Conservation (phyloP, 192 early-diverging fungal genomes). For the Spizellomyces punctatus region DNA sequence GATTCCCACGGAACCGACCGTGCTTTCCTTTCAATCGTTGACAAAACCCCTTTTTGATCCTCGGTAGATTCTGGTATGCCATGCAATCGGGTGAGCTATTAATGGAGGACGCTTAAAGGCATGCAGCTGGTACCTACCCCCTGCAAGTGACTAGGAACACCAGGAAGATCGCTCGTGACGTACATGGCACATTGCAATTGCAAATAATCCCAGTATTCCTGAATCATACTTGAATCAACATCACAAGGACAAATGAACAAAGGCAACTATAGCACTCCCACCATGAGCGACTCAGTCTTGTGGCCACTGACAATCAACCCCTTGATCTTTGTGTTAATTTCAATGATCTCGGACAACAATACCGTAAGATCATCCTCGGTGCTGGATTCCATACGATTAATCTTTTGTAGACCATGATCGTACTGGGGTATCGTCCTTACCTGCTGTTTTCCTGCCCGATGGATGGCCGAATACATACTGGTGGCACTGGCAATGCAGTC, state of each 20-base stretch:
- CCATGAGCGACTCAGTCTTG: constrained; percentile 29
- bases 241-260: background rate
- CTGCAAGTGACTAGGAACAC: constrained; percentile 69
- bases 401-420: background rate
- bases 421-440: constrained; percentile 25
- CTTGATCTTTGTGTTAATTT: constrained; percentile 64
- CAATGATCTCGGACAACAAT: constrained; percentile 91
- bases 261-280: background rate
- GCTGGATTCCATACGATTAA: constrained; percentile 41
- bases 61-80: constrained; percentile 45
- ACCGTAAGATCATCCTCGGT: constrained; percentile 98
- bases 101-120: background rate
- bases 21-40: constrained; percentile 99
- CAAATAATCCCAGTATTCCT: constrained; percentile 97
- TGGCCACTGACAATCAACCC: constrained; percentile 29
- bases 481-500: constrained; percentile 94
- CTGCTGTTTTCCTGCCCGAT: constrained; percentile 89
- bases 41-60: constrained; percentile 81
- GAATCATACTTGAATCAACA: background rate
- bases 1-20: constrained; percentile 97
- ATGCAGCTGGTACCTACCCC: constrained; percentile 18
- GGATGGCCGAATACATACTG: constrained; percentile 93
- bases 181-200: constrained; percentile 94
- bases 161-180: constrained; percentile 94
- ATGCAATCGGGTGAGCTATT: constrained; percentile 38